Evolutionary conservation across 805 yeast species (phyloP).

Genomic region (Candida takata): DNA sequence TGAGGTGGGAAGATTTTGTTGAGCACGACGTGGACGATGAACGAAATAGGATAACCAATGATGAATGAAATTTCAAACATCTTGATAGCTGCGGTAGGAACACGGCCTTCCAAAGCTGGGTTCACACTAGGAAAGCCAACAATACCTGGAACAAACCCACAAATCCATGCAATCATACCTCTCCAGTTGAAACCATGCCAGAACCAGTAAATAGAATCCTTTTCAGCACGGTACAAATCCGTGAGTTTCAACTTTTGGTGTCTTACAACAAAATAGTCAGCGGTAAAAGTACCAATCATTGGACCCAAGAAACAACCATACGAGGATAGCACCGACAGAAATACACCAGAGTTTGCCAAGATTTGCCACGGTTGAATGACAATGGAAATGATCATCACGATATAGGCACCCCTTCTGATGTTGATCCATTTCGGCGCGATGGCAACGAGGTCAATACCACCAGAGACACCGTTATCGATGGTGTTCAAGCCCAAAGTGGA

Average conservation of each 20-base stretch:
- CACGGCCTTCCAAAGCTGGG: slow-evolving; percentile 21
- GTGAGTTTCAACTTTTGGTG: slow-evolving; percentile 31
- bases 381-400: slow-evolving; percentile 64
- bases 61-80: slow-evolving; percentile 22
- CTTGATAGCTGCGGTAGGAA: slow-evolving; percentile 23
- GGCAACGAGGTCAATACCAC: slow-evolving; percentile 45
- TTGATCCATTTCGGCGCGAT: slow-evolving; percentile 47
- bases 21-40: slow-evolving; percentile 18
- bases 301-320: slow-evolving; percentile 38
- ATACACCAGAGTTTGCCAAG: slow-evolving; percentile 21
- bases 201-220: slow-evolving; percentile 36
- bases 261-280: slow-evolving; percentile 32
- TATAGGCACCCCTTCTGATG: slow-evolving; percentile 54
- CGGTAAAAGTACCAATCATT: slow-evolving; percentile 31
- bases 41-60: slow-evolving; percentile 21
- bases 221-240: slow-evolving; percentile 31
- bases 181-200: slow-evolving; percentile 38
- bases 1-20: slow-evolving; percentile 24
- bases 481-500: slow-evolving; percentile 32
- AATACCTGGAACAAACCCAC: slow-evolving; percentile 35
- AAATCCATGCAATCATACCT: slow-evolving; percentile 31
- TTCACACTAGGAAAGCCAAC: slow-evolving; percentile 32
- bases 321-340: slow-evolving; percentile 18
- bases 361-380: slow-evolving; percentile 71
- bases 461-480: slow-evolving; percentile 38